A percentile compares a stretch with the other conserved stretches of the same genome.
These are phyloP conservation scores for Erigeron canadensis DNA, from an alignment of 129 eudicot species.

Conservation along the genomic window DNA sequence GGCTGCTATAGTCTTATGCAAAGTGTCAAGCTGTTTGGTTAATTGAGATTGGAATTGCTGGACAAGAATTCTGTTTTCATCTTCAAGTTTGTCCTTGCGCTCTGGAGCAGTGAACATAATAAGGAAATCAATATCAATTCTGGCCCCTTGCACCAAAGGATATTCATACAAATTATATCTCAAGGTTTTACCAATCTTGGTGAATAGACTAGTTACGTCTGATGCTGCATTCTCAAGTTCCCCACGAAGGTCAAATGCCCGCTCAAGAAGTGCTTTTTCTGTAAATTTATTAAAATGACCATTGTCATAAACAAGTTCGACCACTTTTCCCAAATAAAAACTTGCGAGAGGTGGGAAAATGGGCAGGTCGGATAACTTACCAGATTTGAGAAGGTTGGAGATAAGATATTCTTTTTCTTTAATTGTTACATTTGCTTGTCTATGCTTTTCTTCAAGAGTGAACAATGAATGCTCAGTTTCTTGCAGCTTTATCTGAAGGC, in stretches of 20 bases:
- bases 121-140: background rate
- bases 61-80: conserved; percentile 74
- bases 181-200: conserved; percentile 70
- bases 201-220: conserved; percentile 79
- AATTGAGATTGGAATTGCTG: conserved; percentile 77
- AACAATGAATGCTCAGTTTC: conserved; percentile 83
- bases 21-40: conserved; percentile 75
- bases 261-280: conserved; percentile 93
- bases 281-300: conserved; percentile 21
- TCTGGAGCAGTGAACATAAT: conserved; percentile 42
- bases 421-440: conserved; percentile 91
- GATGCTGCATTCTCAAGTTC: conserved; percentile 92
- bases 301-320: background rate
- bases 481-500: conserved; percentile 76
- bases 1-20: conserved; percentile 81
- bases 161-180: background rate
- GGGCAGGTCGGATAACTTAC: conserved; percentile 32
- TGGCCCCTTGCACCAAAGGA: background rate
- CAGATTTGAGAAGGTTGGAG: conserved; percentile 86
- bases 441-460: conserved; percentile 89
- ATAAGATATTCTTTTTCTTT: conserved; percentile 92
- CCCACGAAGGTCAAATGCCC: conserved; percentile 88
- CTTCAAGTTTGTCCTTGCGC: conserved; percentile 96
- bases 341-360: background rate
- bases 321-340: background rate